phyloP scores from a whole-genome alignment of 2,329 filamentous ascomycete genomes.

The Endothia cerciana region DNA sequence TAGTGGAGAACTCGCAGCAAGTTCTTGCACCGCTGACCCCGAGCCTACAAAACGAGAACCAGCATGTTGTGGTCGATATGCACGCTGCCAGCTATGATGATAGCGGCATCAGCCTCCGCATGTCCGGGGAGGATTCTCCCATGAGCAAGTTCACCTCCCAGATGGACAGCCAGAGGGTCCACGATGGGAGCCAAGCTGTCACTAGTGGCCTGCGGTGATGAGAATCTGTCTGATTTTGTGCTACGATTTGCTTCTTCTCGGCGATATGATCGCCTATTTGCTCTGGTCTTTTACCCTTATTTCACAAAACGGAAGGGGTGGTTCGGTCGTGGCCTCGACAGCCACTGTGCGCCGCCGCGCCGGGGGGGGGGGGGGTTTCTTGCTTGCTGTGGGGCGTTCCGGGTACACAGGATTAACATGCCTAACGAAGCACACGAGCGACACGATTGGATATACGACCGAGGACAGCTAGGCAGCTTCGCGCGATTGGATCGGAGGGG shows the following conservation, averaged over 20 bases:
- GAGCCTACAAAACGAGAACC: constrained; percentile 45
- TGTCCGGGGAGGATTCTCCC: constrained; percentile 66
- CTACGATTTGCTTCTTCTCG: constrained; percentile 14
- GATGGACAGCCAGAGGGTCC: constrained; percentile 24
- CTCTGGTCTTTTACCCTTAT: not conserved
- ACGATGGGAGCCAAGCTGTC: constrained; percentile 19
- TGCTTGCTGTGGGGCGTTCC: constrained; percentile 11
- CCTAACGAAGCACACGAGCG: constrained; percentile 14
- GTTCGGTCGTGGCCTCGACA: not conserved
- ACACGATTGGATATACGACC: constrained; percentile 15
- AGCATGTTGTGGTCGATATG: constrained; percentile 49
- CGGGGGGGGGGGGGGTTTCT: not conserved
- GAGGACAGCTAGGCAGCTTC: not conserved
- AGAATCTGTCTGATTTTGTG: not conserved
- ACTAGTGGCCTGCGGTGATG: constrained; percentile 21
- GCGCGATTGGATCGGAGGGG: not conserved
- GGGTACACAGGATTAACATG: not conserved
- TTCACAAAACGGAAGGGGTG: not conserved
- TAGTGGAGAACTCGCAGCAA: constrained; percentile 53
- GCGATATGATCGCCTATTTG: not conserved
- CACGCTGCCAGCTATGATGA: constrained; percentile 64
- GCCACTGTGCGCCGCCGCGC: not conserved
- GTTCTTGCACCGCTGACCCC: constrained; percentile 54
- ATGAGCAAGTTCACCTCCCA: constrained; percentile 60
- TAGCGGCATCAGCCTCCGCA: constrained; percentile 74